These are phyloP conservation scores for Crithidia bombi DNA, from an alignment of 208 protist species.

Conservation along the genomic window DNA sequence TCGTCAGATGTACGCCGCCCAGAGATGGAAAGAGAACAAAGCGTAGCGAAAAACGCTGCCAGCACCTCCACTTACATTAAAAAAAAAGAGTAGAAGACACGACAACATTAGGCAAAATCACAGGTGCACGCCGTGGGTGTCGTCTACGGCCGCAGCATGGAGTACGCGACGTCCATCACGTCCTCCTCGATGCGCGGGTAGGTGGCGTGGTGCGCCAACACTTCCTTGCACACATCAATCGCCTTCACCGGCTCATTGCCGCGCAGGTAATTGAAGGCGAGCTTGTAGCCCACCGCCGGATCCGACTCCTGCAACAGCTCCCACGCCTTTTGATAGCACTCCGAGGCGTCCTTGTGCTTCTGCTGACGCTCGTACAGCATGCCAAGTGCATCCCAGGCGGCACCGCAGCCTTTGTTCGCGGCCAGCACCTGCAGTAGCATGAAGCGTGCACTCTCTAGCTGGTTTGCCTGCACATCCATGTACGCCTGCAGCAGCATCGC, in stretches of 20 bases:
- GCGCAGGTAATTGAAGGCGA: constrained; percentile 97
- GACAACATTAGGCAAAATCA: background rate
- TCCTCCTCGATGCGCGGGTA: constrained; percentile 95
- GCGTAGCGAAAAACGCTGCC: background rate
- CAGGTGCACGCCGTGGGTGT: background rate
- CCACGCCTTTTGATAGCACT: constrained; percentile 95
- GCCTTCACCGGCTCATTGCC: constrained; percentile 89
- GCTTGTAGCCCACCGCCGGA: constrained; percentile 94
- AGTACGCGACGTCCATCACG: constrained; percentile 92
- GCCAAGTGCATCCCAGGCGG: constrained; percentile 89
- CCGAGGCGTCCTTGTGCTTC: constrained; percentile 89
- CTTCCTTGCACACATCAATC: constrained; percentile 94
- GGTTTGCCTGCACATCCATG: constrained; percentile 81
- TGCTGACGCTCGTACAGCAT: constrained; percentile 89
- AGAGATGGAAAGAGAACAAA: constrained; percentile 1
- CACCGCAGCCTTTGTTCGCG: constrained; percentile 78
- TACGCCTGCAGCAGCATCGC: constrained; percentile 89
- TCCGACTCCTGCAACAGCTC: constrained; percentile 82
- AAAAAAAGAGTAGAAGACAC: constrained; percentile 1
- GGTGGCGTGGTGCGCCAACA: constrained; percentile 82
- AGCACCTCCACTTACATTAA: background rate
- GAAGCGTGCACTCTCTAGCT: constrained; percentile 79
- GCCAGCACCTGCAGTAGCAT: constrained; percentile 67
- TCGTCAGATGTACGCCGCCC: background rate
- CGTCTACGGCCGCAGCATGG: constrained; percentile 73